Evolutionary conservation across 2,329 filamentous ascomycete genomes (phyloP).

Genomic region (Elsinoe ampelina): DNA sequence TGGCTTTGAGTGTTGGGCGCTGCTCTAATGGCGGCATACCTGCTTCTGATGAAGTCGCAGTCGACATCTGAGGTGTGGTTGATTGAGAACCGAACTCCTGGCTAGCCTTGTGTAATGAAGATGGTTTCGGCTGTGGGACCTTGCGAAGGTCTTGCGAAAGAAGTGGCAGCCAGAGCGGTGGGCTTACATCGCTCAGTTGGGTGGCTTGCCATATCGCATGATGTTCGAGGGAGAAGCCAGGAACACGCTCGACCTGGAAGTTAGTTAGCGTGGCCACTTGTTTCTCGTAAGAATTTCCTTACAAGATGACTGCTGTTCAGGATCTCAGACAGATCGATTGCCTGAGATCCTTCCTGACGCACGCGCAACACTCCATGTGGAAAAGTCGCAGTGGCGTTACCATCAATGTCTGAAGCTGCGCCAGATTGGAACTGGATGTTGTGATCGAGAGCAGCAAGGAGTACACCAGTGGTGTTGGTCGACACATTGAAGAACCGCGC

Average conservation of each 20-base stretch:
- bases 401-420: constrained; percentile 13
- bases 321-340: constrained; percentile 31
- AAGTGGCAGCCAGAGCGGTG: constrained; percentile 41
- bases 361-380: constrained; percentile 45
- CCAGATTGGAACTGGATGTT: constrained; percentile 33
- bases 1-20: background rate
- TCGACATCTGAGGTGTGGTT: constrained; percentile 28
- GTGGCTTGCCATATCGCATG: constrained; percentile 44
- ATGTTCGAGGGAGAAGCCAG: constrained; percentile 45
- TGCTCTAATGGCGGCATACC: constrained; percentile 25
- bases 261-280: background rate
- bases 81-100: constrained; percentile 17
- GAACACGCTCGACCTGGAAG: constrained; percentile 38
- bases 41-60: constrained; percentile 31
- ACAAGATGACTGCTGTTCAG: constrained; percentile 39
- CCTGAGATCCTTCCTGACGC: constrained; percentile 37
- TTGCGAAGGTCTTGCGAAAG: constrained; percentile 45
- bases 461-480: constrained; percentile 34
- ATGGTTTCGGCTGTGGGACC: constrained; percentile 33
- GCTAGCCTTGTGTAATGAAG: constrained; percentile 18
- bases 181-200: constrained; percentile 35
- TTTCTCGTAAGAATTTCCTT: background rate
- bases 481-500: constrained; percentile 41
- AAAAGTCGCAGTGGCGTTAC: constrained; percentile 26
- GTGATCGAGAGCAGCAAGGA: constrained; percentile 42